Base-by-base conservation (phyloP, 129 eudicot genomes). In the Silybum marianum region DNA sequence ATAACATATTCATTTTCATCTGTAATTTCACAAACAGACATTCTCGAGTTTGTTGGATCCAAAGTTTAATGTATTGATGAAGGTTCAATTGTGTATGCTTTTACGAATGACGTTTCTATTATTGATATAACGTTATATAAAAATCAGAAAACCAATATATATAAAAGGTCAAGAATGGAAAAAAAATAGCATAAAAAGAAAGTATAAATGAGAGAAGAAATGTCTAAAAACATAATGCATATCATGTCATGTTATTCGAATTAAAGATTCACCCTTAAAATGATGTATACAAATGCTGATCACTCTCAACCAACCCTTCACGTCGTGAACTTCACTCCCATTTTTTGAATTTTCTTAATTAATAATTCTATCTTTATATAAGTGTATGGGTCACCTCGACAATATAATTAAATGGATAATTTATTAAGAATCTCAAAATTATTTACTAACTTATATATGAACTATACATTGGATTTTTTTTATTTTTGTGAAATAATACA, bases 181-280 rank as follows among this genome's bases (percentile, higher is more conserved):
- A 13, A 74, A 12, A 7, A 39, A 19, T 28, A 26, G 74, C 69
- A 13, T 21, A 78, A 48, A 51, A 23, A 4, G 76, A 16, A 69
- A 82, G 71, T 24, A 36, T n/a, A 76, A 76, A 76, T 69, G 77
- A n/a, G 22, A 82, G 78, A 82, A 76, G 78, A 70, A 76, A 82
- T 58, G 77, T 25, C 77, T 39, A 76, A 51, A 82, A 82, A 42
- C 48, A 82, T 82, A 71, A 76, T 82, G 82, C 67, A 58, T 82
- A n/a, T 18, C 81, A 70, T 70, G 81, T 82, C 42, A 70, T 70
- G 81, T 82, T 25, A 44, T 78, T 67, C 67, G 44, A 24, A 66
- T 40, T 14, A 38, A 77, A 36, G 75, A 71, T 71, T n/a, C 54
- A 36, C 3, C 76, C 58, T 72, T 1, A 65, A 19, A 66, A 66